A percentile compares a stretch with the other conserved stretches of the same genome.
These are phyloP conservation scores for Talaromyces pinophilus DNA, from an alignment of 2,329 filamentous ascomycete species.

Conservation along the genomic window DNA sequence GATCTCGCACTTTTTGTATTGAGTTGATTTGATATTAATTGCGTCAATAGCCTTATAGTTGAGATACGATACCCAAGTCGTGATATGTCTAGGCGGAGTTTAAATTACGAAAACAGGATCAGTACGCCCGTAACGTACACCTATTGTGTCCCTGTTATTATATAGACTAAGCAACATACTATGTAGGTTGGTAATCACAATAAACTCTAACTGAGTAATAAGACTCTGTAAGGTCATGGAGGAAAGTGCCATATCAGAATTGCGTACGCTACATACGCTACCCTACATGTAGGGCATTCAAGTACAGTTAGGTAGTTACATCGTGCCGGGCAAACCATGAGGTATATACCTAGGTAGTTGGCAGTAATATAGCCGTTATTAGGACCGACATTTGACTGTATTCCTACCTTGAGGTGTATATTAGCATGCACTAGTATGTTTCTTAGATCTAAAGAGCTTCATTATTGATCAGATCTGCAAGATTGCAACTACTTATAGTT, in stretches of 20 bases:
- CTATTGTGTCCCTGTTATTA: neutral
- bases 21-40: neutral
- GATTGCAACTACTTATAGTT: neutral
- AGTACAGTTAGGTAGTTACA: neutral
- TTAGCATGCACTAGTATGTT: neutral
- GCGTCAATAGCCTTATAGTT: neutral
- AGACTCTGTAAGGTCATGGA: neutral
- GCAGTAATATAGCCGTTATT: neutral
- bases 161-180: neutral
- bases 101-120: neutral
- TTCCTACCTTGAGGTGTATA: neutral
- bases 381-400: neutral
- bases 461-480: neutral
- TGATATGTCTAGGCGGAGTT: neutral
- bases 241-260: neutral
- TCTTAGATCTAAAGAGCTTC: neutral
- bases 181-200: neutral
- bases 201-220: neutral
- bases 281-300: neutral
- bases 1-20: neutral
- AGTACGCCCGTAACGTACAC: neutral
- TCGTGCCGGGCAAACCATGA: neutral
- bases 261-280: neutral
- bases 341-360: no score
- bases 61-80: neutral